Base-by-base conservation (phyloP, 2,329 filamentous ascomycete genomes). In the Alternaria consortialis region DNA sequence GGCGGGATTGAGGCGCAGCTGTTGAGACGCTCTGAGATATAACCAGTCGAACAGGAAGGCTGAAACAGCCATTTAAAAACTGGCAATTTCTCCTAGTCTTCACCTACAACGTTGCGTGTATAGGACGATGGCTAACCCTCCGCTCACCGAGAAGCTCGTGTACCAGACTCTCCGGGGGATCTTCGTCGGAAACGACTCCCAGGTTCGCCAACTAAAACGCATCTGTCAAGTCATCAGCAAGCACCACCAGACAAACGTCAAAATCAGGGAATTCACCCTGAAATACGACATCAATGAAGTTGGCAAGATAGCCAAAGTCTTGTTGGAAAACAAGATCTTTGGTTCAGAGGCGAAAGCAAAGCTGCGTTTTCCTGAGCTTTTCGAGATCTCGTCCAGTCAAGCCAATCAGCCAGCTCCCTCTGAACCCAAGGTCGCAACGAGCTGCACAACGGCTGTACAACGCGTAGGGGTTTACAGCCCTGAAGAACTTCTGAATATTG, bases 1-100 rank as follows among this genome's bases (percentile, higher is more conserved):
- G 44, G 44, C 25, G 25, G 20, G 7, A 37, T 27, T 39, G 48
- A 51, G 48, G 48, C 48, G 48, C 32, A 51, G 48, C 20, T 37
- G 32, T 51, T 27, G 8, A 17, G 47, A 17, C 44, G 27, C 31
- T 31, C 25, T 36, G 12, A 1, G 17, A 50, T 50, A 50, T 36
- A 37, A 20, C 43, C 29, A 12, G 23, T 3, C 13, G 17, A 17
- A 11, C 20, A 20, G 20, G 20, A 9, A 36, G 11, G 32, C 47
- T 25, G 20, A 0, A 29, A 39, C 11, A 13, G 11, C 48, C 12
- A 20, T 39, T 12, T 8, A 27, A 13, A 39, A 12, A 20, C 15
- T 5, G 8, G 5, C 0, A 11, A 6, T 20, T 17, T 5, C 8
- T 9, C 1, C 7, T 27, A 13, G 1, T 25, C 7, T 51, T 7